phyloP scores from a whole-genome alignment of 1,284 basidiomycete genomes.

The Kwoniella shivajii region DNA sequence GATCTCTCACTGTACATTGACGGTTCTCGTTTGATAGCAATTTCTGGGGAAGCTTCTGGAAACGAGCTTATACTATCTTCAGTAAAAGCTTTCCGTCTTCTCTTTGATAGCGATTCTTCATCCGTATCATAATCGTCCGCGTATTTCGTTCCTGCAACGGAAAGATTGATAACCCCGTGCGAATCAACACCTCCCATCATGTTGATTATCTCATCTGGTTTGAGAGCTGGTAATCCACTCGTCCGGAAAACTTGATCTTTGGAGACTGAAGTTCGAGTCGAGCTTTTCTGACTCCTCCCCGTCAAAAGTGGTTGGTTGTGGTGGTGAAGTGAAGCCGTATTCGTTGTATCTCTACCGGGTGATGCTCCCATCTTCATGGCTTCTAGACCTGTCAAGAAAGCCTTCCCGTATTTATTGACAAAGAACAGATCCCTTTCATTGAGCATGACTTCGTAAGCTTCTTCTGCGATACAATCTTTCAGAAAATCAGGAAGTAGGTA shows the following conservation, averaged over 20 bases:
- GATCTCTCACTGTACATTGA: neutral
- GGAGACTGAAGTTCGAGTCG: conserved; percentile 1
- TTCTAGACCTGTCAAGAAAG: conserved; percentile 6
- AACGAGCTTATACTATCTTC: neutral
- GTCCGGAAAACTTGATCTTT: conserved; percentile 15
- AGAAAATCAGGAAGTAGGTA: conserved; percentile 69
- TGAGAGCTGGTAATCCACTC: conserved; percentile 7
- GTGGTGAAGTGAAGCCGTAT: neutral
- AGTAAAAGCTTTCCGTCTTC: neutral
- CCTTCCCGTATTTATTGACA: conserved; percentile 4
- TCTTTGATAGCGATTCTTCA: conserved; percentile 11
- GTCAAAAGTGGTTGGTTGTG: neutral
- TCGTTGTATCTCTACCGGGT: neutral
- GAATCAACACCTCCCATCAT: neutral
- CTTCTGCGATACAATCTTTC: conserved; percentile 57
- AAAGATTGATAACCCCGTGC: neutral
- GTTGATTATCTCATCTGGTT: conserved; percentile 5
- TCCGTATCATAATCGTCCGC: conserved; percentile 24
- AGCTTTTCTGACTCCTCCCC: neutral
- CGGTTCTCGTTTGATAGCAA: neutral
- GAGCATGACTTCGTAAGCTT: conserved; percentile 37
- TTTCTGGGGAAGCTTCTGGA: neutral
- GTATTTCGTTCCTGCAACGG: neutral
- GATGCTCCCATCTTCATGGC: conserved; percentile 12
- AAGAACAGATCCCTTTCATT: conserved; percentile 28